A percentile compares a stretch with the other conserved stretches of the same genome.
Conservation (phyloP, 2,329 filamentous ascomycete genomes). For the Colletotrichum aenigma region DNA sequence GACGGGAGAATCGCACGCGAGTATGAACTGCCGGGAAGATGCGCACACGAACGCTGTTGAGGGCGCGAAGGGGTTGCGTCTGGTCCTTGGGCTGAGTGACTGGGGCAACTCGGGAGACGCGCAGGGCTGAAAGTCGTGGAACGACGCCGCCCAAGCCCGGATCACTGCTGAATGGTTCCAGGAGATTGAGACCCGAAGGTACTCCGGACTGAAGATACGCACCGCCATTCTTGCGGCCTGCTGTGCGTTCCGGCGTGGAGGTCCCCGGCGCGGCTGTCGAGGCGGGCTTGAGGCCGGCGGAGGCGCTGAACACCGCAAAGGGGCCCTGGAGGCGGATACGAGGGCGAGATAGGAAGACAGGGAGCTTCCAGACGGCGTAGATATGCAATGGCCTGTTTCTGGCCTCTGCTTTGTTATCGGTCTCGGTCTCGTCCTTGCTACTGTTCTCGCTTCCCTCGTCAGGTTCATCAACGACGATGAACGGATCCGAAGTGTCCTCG, state of each 20-base stretch:
- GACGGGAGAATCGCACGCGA: slow-evolving; percentile 72
- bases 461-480: slow-evolving; percentile 52
- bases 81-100: slow-evolving; percentile 65
- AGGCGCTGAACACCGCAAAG: slow-evolving; percentile 67
- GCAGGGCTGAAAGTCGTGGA: slow-evolving; percentile 73
- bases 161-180: slow-evolving; percentile 74
- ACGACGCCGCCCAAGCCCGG: slow-evolving; percentile 64
- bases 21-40: slow-evolving; percentile 75
- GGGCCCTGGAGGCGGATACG: slow-evolving; percentile 70
- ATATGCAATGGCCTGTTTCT: slow-evolving; percentile 40
- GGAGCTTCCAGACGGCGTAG: slow-evolving; percentile 64
- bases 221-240: slow-evolving; percentile 36
- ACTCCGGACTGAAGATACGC: slow-evolving; percentile 74
- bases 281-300: slow-evolving; percentile 62
- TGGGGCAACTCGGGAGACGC: slow-evolving; percentile 77
- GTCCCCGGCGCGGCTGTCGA: slow-evolving; percentile 39
- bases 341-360: slow-evolving; percentile 62
- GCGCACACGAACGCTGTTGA: slow-evolving; percentile 65
- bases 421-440: slow-evolving; percentile 22
- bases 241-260: slow-evolving; percentile 6
- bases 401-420: slow-evolving; percentile 17
- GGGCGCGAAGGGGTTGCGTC: slow-evolving; percentile 67
- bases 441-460: slow-evolving; percentile 30
- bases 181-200: slow-evolving; percentile 75
- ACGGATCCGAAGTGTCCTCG: slow-evolving; percentile 52